Evolutionary conservation across 139 green algal genomes (phyloP), one percentile per base, ranked within the genome.

Genomic region (Diplosphaera chodatii): DNA sequence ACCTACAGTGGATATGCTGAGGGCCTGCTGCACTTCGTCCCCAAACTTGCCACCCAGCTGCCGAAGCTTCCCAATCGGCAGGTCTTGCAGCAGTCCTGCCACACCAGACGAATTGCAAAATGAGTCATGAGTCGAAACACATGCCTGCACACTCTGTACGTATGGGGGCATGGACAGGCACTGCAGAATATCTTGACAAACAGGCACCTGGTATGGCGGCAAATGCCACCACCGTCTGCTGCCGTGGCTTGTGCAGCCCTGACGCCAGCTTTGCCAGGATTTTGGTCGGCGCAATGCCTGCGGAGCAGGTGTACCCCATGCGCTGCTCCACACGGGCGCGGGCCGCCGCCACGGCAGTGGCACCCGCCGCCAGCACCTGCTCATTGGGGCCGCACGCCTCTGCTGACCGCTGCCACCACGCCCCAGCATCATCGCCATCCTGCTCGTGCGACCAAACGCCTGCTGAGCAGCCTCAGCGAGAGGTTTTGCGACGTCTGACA

Each of bases 221-320:
- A 4, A 74, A 64, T 5, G 85, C 80, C 18, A 97, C 81, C 32
- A 96, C 48, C 25, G 91, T 97, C 79, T 95, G 86, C 76, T 94
- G 86, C 0, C 69, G 68, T 15, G 91, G 91, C 79, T 97, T 97
- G 83, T 97, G 83, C 79, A 97, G 74, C 37, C 81, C 89, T 69
- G 80, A 77, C 77, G 64, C 82, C 56, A 97, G 80, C 80, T 97
- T 97, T 29, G 88, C 88, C 76, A 97, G 70, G 48, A 97, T 80
- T 81, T 96, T 96, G 80, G 88, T 93, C 71, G 90, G 80, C 4
- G 88, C 78, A 10, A 92, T 74, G 63, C 86, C 83, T 67, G 88
- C 91, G 34, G 70, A 86, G 79, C 86, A 95, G 13, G 74, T 96
- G 77, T 86, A 97, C 3, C 86, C 85, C 64, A 92, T 78, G 83